Evolutionary conservation across 352 stramenopile genomes (phyloP), one percentile per base, ranked within the genome.

Genomic region (Pythium sp.): DNA sequence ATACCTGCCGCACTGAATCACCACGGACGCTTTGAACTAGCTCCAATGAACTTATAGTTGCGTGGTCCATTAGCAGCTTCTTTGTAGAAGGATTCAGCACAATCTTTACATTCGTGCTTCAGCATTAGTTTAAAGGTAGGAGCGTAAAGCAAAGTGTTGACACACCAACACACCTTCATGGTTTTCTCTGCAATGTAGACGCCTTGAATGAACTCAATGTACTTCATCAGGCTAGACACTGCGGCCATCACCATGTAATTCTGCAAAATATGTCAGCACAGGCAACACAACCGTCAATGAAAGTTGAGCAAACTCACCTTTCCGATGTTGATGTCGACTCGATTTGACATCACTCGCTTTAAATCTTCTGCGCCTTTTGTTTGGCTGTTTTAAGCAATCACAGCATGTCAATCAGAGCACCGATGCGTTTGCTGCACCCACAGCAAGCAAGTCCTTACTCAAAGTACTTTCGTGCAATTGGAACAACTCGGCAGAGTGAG

Each of bases 171-270:
- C n/a, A 90, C 86, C 84, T 92, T 92, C 62, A 95, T 85, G 4
- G 87, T 92, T 34, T 87, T 92, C 49, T 86, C 73, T 12, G 86
- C 89, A n/a, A 96, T 87, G 65, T 88, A 90, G 6, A 96, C 81
- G 11, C 88, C 88, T 77, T 96, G 88, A 41, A 93, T 92, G 58
- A 86, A 92, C 68, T 96, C 89, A 36, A 95, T 75, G 72, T 96
- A 96, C 69, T 91, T 84, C 79, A 95, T 88, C 58, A 93, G 67
- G 64, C 87, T 93, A 1, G 87, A 81, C 5, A 94, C 80, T 2
- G 89, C 84, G 5, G 83, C 89, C 86, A 93, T 96, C 30, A 80
- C 74, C 22, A 96, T 81, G 61, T 96, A 94, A 51, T 95, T 93
- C 89, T 96, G 26, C 20, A 43, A 28, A 49, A 15, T 2, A 11